Evolutionary conservation across 2,329 filamentous ascomycete species (phyloP), one percentile per base, ranked within the genome.

Genomic region (Botrytis elliptica): DNA sequence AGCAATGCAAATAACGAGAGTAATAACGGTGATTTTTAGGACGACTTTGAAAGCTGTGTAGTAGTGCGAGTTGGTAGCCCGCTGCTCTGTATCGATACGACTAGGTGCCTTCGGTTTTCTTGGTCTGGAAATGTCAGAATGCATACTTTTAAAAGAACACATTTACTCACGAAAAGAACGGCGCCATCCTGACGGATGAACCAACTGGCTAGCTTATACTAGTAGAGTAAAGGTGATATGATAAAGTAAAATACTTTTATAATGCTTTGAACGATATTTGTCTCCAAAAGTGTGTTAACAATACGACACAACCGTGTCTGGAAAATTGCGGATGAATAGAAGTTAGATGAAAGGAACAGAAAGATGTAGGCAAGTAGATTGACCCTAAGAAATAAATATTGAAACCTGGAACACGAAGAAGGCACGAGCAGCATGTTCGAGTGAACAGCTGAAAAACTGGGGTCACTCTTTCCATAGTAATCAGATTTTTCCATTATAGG

Each of bases 281-380:
- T 70, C 40, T 73, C 70, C 57, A 59, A 68, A 65, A 74, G 64
- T 42, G 42, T 69, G 66, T 49, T 73, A 75, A 74, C 63, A 69
- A 75, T 75, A 74, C 66, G 57, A 69, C 42, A 55, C 33, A 46
- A 62, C 65, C 65, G 49, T 68, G 68, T 52, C 63, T 74, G 66
- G 55, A 68, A 70, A 33, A 42, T 57, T 60, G 18, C 29, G 59
- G 33, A 70, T 64, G 55, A 67, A 44, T 52, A 49, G 38, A 55
- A 42, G 64, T 64, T 16, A 12, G n/a, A 57, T 66, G 59, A 63
- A 44, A 46, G 33, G 33, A 33, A 59, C 33, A 40, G n/a, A 59
- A 59, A 69, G n/a, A 46, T 33, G 20, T 16, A 64, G 33, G 52
- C 9, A 42, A 4, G 52, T 46, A 59, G 67, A 40, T 67, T n/a